Base-by-base conservation (phyloP, 257 asterid genomes). In the Nicotiana obtusifolia region DNA sequence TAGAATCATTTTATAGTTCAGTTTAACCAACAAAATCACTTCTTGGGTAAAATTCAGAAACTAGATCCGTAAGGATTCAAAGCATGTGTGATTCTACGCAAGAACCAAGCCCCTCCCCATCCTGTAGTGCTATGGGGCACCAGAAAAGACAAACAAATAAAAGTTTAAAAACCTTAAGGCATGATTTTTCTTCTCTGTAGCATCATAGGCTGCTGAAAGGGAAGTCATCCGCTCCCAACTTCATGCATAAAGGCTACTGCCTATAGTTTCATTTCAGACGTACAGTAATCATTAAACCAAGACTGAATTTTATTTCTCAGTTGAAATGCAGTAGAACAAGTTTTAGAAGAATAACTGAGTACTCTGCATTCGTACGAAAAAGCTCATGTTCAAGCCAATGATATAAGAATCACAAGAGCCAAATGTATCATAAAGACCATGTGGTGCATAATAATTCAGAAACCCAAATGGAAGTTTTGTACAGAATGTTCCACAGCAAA, bases 331-430 rank as follows among this genome's bases (percentile, higher is more conserved):
- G 56, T n/a, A 14, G 16, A 60, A 20, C 31, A 20, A 60, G 7
- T 60, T 60, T 28, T 37, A 68, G 60, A 54, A 37, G 77, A 68
- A 68, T 68, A 28, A 68, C 19, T 44, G 26, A 68, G n/a, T 37
- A n/a, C 31, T 68, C 56, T 68, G 30, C 30, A 68, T 37, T 37
- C 41, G 26, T 67, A 19, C 7, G 35, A 44, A 67, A 9, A 20
- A 20, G 9, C 19, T 68, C 77, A 68, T 13, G 56, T 20, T 47
- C 22, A 68, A 67, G 76, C 10, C 56, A 68, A 10, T 68, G 77
- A 68, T 37, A 68, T 37, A 53, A 68, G 77, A 68, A 68, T 68
- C 56, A 68, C 9, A 35, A n/a, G 77, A 68, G 26, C 77, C 77
- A 4, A 37, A 68, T 68, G 56, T 68, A 68, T 68, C 77, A 68